phyloP scores from a whole-genome alignment of 2,329 filamentous ascomycete species.

The Fusarium sororula region DNA sequence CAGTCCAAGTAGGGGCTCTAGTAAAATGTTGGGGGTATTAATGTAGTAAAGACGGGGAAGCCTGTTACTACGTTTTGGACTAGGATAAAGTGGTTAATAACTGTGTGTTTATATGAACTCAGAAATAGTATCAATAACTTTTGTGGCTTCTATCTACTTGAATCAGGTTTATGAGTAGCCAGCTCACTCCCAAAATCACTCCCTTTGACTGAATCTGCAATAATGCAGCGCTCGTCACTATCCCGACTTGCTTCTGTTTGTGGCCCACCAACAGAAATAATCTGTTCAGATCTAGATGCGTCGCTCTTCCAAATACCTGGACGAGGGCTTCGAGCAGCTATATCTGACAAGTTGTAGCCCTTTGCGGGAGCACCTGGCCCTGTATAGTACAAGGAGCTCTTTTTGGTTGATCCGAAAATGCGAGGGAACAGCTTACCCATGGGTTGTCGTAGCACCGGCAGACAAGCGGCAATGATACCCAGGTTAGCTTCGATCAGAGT shows the following conservation, averaged over 20 bases:
- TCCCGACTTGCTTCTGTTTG: neutral
- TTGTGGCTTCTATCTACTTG: neutral
- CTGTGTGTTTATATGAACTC: accelerated
- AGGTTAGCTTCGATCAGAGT: neutral
- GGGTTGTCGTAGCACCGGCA: neutral
- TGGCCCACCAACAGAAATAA: neutral
- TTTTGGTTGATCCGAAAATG: neutral
- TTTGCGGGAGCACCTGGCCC: neutral
- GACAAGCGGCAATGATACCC: neutral
- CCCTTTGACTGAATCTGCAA: neutral
- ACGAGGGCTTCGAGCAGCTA: neutral
- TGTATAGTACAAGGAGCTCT: neutral
- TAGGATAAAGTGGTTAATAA: accelerated
- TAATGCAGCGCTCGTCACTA: neutral
- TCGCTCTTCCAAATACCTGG: neutral
- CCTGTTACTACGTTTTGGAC: neutral
- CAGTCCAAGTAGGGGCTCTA: neutral
- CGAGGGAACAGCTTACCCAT: neutral
- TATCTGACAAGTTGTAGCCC: neutral
- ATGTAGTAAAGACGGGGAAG: too few relatives aligned
- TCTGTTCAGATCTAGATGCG: neutral
- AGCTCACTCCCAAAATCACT: neutral
- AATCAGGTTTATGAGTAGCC: neutral
- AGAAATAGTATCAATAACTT: accelerated
- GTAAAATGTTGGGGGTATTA: accelerated